A percentile compares a stretch with the other conserved stretches of the same genome.
phyloP scores from a whole-genome alignment of 2,329 filamentous ascomycete species.

The Penicillium sp. region DNA sequence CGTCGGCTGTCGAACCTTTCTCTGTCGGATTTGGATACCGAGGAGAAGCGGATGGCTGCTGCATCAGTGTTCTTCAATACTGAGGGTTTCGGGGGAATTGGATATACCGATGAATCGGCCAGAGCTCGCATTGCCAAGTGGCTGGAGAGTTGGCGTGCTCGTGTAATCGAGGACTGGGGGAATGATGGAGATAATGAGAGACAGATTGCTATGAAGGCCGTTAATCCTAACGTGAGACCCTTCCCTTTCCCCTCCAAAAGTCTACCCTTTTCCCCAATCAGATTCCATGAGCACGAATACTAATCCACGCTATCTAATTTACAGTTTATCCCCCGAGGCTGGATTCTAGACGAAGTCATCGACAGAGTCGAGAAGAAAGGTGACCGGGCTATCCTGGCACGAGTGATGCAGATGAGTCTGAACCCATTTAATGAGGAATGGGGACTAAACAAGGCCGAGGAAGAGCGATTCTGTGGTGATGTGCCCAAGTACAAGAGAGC shows the following conservation, averaged over 20 bases:
- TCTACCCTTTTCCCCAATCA: neutral
- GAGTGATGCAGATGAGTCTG: slow-evolving; percentile 81
- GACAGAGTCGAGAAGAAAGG: slow-evolving; percentile 82
- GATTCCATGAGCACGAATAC: neutral
- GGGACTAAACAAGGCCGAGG: slow-evolving; percentile 70
- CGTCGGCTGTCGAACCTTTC: slow-evolving; percentile 72
- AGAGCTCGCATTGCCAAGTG: slow-evolving; percentile 73
- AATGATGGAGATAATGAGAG: slow-evolving; percentile 67
- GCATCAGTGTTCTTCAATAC: slow-evolving; percentile 80
- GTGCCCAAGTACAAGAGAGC: slow-evolving; percentile 78
- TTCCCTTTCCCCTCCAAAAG: neutral
- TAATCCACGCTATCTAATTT: neutral
- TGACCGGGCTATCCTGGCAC: slow-evolving; percentile 77
- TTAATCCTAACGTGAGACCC: slow-evolving; percentile 75
- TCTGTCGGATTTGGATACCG: slow-evolving; percentile 67
- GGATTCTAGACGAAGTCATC: slow-evolving; percentile 94
- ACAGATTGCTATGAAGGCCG: slow-evolving; percentile 75
- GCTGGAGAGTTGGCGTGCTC: slow-evolving; percentile 77
- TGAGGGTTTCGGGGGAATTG: slow-evolving; percentile 68
- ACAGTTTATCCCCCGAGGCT: slow-evolving; percentile 82
- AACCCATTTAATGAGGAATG: slow-evolving; percentile 79
- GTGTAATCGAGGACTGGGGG: slow-evolving; percentile 79
- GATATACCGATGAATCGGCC: slow-evolving; percentile 67
- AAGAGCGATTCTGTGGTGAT: slow-evolving; percentile 82
- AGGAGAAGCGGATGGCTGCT: slow-evolving; percentile 66